Evolutionary conservation across 257 asterid genomes (phyloP), one percentile per base, ranked within the genome.

Genomic region (Solanum ossicruentum): DNA sequence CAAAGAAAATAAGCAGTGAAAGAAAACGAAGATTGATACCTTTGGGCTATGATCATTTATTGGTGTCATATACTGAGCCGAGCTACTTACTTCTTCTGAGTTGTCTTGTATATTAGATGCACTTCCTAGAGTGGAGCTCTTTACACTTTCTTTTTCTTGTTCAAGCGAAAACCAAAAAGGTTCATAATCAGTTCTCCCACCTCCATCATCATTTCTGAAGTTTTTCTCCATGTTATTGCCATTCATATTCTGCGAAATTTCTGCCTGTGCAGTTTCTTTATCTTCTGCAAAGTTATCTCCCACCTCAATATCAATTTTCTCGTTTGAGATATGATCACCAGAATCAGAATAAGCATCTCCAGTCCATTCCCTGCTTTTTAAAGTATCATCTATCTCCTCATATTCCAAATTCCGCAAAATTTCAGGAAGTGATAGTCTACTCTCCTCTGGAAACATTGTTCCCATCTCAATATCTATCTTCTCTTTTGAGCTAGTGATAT

Each of bases 381-480:
- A 21, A 84, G 41, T 85, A 43, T 90, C 92, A 78, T 92, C 98
- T 49, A 89, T 84, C 65, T 87, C 95, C 82, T 92, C 96, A 57
- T 79, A 89, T 83, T 91, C 89, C 83, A 93, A 81, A 87, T 88
- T 89, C 65, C 90, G 92, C 85, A 93, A 56, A 75, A 96, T 92
- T 72, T 89, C 93, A 23, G 98, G 98, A 73, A 96, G 89, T 57
- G 86, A 57, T 45, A 85, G 83, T 61, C 91, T 89, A 21, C 84
- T 84, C 82, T 88, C 88, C 61, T 89, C 95, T 58, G 84, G 89
- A 85, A 86, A 87, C 84, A 80, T 87, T 18, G 84, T 60, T 82
- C 98, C 99, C 97, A 89, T 92, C 88, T 93, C 98, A 63, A 91
- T 91, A 66, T 96, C 98, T 61, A 90, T 89, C 86, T 92, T 93